Base-by-base conservation (phyloP, 768 basidiomycete species). In the Lactarius psammicola region DNA sequence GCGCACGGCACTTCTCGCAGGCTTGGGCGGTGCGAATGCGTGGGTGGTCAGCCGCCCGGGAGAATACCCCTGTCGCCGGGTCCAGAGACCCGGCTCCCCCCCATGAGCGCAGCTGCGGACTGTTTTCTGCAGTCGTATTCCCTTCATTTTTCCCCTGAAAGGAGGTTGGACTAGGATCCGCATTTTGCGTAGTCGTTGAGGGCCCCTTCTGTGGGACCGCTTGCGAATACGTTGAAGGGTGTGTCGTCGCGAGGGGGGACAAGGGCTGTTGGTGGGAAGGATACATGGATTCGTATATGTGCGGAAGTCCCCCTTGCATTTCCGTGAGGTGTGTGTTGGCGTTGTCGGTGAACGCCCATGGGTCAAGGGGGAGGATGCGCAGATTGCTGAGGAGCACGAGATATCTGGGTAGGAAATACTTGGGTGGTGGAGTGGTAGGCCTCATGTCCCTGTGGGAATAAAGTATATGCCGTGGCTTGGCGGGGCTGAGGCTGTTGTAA, bases 11-110 rank as follows among this genome's bases (percentile, higher is more conserved):
- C 72, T 87, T 87, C 71, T 90, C 86, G 75, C 89, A 91, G 3
- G 88, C 88, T 71, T 90, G 88, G 0, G 85, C 84, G 0, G 89
- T 90, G 58, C 89, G 82, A 34, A 88, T 75, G 0, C 88, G 81
- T 1, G 87, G 82, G 63, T 87, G 85, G 68, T 88, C 86, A 0
- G 85, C 81, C 0, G 84, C 82, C 18, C 80, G 82, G 73, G 87
- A 86, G 71, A 87, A 88, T 51, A 87, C 82, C n/a, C 86, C 85
- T 0, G 87, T 88, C 2, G 79, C 68, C 1, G 84, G 84, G 73
- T 89, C 86, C 42, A 89, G 78, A 0, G 85, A 85, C 44, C 87
- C 87, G 0, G 84, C 5, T 79, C 76, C 46, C 18, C 60, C 65
- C 68, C 62, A 68, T 49, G 54, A 33, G 11, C 51, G 57, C 2